Conservation (phyloP, 2,329 filamentous ascomycete species). For the Leptographium flavum region DNA sequence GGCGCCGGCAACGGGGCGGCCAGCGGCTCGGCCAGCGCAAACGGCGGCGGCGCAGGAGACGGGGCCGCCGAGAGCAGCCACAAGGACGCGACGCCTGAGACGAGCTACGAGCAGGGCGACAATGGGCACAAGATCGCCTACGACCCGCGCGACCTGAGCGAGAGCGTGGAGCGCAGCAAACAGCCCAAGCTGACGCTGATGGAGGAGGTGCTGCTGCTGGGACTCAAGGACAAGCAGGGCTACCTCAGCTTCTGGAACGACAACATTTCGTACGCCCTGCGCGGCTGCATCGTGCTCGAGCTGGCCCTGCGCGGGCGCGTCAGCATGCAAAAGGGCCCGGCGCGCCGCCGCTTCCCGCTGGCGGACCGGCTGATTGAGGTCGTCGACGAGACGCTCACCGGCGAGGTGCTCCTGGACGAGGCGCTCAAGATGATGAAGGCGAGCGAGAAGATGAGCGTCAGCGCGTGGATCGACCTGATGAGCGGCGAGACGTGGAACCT, state of each 20-base stretch:
- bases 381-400: constrained; percentile 88
- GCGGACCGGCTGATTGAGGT: constrained; percentile 94
- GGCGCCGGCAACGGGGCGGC: constrained; percentile 32
- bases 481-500: constrained; percentile 99
- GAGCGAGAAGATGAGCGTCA: constrained; percentile 99
- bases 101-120: constrained; percentile 80
- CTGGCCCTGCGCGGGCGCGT: constrained; percentile 90
- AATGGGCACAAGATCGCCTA: constrained; percentile 99
- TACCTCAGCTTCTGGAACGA: constrained; percentile 99
- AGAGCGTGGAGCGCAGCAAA: constrained; percentile 90
- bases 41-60: constrained; percentile 36
- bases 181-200: constrained; percentile 97
- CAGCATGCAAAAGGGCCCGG: constrained; percentile 96
- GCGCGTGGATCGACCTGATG: constrained; percentile 98
- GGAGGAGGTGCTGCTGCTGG: constrained; percentile 93
- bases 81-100: constrained; percentile 48
- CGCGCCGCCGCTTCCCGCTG: constrained; percentile 79
- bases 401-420: constrained; percentile 93
- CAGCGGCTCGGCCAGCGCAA: constrained; percentile 43
- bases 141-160: constrained; percentile 92
- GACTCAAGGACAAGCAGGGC: constrained; percentile 98
- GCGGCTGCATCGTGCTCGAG: constrained; percentile 97
- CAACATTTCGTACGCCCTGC: constrained; percentile 95
- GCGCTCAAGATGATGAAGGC: constrained; percentile 99
- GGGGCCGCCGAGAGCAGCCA: constrained; percentile 49